These are phyloP conservation scores for Termitomyces sp. DNA, from an alignment of 768 basidiomycete genomes.

Conservation along the genomic window DNA sequence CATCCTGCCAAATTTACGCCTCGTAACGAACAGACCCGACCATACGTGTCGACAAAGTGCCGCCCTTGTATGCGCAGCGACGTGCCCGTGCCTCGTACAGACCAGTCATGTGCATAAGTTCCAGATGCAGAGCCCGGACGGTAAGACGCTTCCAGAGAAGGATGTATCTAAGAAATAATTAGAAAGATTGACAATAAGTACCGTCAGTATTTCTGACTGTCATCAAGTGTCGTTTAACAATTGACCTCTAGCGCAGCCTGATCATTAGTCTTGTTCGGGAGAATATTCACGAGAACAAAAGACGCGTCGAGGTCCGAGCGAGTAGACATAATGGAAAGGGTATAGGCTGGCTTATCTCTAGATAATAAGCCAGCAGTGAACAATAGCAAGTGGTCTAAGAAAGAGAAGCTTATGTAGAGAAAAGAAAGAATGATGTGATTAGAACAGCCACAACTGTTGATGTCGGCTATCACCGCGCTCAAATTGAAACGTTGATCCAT, in stretches of 20 bases:
- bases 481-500: no score
- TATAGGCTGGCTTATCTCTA: no score
- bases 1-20: conserved; percentile 86
- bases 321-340: conserved; percentile 16
- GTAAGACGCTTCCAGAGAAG: conserved; percentile 44
- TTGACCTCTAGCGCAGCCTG: conserved; percentile 1
- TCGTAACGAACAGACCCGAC: conserved; percentile 75
- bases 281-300: conserved; percentile 42
- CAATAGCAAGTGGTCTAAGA: no score
- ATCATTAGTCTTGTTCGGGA: conserved; percentile 1
- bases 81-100: conserved; percentile 49
- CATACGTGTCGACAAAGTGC: conserved; percentile 78
- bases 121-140: conserved; percentile 36
- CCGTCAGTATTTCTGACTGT: background rate
- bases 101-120: conserved; percentile 78
- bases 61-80: conserved; percentile 60
- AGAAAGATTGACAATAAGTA: background rate
- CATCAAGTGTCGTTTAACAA: no score
- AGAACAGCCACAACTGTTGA: no score
- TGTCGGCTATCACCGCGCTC: no score
- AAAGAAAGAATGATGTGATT: no score
- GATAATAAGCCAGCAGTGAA: no score
- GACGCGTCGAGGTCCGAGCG: conserved; percentile 42
- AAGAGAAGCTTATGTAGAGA: no score
- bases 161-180: conserved; percentile 29